phyloP scores from a whole-genome alignment of 2,329 filamentous ascomycete species.

The Sporothrix pallida region DNA sequence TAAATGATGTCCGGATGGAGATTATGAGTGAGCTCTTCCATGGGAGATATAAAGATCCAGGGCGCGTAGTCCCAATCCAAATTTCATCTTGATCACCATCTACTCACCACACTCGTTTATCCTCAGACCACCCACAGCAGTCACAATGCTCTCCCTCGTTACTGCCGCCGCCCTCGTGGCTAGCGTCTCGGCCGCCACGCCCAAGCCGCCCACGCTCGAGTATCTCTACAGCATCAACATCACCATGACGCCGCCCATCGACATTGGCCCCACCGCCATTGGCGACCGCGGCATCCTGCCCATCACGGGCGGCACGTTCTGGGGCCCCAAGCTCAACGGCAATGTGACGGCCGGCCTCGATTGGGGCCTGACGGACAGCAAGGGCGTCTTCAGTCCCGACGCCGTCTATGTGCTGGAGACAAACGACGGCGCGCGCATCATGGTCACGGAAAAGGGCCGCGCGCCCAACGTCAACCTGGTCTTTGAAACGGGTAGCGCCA shows the following conservation, averaged over 20 bases:
- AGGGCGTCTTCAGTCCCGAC: slow-evolving; percentile 48
- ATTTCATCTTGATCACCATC: not conserved
- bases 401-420: slow-evolving; percentile 50
- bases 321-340: slow-evolving; percentile 46
- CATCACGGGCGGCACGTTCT: slow-evolving; percentile 47
- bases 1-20: not conserved
- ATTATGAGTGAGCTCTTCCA: not conserved
- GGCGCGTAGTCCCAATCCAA: no score
- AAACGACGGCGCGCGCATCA: slow-evolving; percentile 47
- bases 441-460: slow-evolving; percentile 47
- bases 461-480: slow-evolving; percentile 46
- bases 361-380: slow-evolving; percentile 47
- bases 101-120: not conserved
- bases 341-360: slow-evolving; percentile 46
- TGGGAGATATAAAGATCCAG: not conserved
- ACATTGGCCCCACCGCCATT: slow-evolving; percentile 40
- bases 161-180: not conserved
- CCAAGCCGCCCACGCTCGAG: slow-evolving; percentile 38
- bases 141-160: slow-evolving; percentile 21
- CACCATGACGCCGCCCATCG: slow-evolving; percentile 35
- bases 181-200: slow-evolving; percentile 24
- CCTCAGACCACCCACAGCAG: no score
- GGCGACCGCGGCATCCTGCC: slow-evolving; percentile 44
- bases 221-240: slow-evolving; percentile 44
- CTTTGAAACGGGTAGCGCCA: slow-evolving; percentile 46